A percentile compares a stretch with the other conserved stretches of the same genome.
Evolutionary conservation across 2,329 filamentous ascomycete genomes (phyloP).

Genomic region (Apiospora malaysiana): DNA sequence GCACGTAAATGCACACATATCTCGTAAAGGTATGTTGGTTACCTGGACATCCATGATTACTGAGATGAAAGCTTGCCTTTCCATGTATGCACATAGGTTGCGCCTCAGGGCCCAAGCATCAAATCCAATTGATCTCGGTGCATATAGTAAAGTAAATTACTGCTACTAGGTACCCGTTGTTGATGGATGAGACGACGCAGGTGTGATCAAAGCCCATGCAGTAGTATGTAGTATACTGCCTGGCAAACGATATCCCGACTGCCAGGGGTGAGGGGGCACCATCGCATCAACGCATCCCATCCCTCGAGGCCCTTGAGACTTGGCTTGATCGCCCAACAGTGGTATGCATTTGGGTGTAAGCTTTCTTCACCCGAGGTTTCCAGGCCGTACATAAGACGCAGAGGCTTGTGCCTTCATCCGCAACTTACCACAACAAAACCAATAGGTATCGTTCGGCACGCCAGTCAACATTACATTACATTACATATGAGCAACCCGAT

Average conservation of each 20-base stretch:
- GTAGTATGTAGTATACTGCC: neutral
- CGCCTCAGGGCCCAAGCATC: neutral
- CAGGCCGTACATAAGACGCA: neutral
- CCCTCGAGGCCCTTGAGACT: neutral
- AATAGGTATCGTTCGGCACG: neutral
- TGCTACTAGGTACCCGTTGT: neutral
- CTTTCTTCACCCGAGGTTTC: neutral
- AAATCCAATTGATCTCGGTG: neutral
- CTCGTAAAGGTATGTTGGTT: too few species aligned
- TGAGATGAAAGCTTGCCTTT: neutral
- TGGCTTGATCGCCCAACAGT: neutral
- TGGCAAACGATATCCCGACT: neutral
- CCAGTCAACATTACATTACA: neutral
- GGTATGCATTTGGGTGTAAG: neutral
- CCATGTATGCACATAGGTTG: neutral
- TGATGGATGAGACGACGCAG: conserved; percentile 3
- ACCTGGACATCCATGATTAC: neutral
- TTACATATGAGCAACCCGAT: conserved; percentile 12
- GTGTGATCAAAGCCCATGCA: neutral
- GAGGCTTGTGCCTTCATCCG: neutral
- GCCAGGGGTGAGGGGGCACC: neutral
- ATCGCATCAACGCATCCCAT: too few species aligned
- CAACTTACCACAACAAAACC: neutral
- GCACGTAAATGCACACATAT: neutral
- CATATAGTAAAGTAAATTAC: neutral